These are phyloP conservation scores for Allantophomopsis lycopodina DNA, from an alignment of 2,329 filamentous ascomycete genomes.

Conservation along the genomic window DNA sequence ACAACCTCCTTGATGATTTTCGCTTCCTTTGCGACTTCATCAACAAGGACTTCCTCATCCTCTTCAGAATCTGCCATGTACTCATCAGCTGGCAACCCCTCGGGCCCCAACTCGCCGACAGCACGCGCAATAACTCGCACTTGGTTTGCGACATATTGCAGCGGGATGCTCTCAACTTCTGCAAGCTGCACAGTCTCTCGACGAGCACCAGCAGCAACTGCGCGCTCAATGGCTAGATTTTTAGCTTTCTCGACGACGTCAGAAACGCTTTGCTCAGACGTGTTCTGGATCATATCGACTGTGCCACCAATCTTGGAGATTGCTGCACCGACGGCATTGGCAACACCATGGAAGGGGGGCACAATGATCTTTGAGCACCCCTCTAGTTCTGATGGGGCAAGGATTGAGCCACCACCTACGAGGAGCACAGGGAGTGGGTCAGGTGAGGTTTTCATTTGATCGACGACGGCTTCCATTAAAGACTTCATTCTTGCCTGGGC, in stretches of 20 bases:
- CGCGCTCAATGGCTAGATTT: slow-evolving; percentile 6
- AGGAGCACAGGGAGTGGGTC: slow-evolving; percentile 35
- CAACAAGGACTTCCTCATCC: slow-evolving; percentile 4
- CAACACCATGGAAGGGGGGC: slow-evolving; percentile 35
- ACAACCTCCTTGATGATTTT: neutral
- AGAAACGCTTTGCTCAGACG: slow-evolving; percentile 5
- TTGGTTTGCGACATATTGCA: slow-evolving; percentile 13
- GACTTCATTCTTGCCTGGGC: slow-evolving; percentile 15
- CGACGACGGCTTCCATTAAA: slow-evolving; percentile 36
- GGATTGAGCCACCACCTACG: slow-evolving; percentile 40
- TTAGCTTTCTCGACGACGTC: slow-evolving; percentile 7
- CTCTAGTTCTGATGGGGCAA: slow-evolving; percentile 25
- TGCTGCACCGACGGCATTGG: slow-evolving; percentile 46
- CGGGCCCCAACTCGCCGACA: slow-evolving; percentile 19
- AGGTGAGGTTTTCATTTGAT: slow-evolving; percentile 39
- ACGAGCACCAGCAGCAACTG: slow-evolving; percentile 8
- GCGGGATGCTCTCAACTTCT: slow-evolving; percentile 8
- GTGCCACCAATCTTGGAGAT: slow-evolving; percentile 15
- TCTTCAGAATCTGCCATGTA: slow-evolving; percentile 14
- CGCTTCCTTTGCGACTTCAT: neutral
- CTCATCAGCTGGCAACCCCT: slow-evolving; percentile 4
- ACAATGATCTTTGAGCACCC: slow-evolving; percentile 33
- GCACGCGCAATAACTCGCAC: slow-evolving; percentile 22
- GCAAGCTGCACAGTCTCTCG: slow-evolving; percentile 6
- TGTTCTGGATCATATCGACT: slow-evolving; percentile 11